Conservation (phyloP, 78 protist genomes). For the Guillardia theta region DNA sequence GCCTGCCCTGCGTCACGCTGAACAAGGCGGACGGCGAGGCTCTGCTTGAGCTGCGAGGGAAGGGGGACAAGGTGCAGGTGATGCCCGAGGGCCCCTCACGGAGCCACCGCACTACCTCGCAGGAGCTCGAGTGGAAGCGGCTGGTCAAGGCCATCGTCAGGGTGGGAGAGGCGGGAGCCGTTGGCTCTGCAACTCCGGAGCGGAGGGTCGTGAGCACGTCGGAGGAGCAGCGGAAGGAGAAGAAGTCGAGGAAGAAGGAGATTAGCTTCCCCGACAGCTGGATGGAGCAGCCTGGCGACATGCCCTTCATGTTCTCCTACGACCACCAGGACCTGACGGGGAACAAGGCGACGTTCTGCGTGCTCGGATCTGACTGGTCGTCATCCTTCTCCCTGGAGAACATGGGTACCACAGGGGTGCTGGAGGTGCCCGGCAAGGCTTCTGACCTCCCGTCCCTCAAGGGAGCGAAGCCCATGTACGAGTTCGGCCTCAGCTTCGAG, state of each 20-base stretch:
- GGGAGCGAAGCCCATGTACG: not conserved
- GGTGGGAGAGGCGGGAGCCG: not conserved
- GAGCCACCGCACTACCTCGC: not conserved
- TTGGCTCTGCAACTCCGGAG: not conserved
- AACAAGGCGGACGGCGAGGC: not conserved
- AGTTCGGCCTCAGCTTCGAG: not conserved
- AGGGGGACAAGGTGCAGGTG: not conserved
- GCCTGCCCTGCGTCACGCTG: not conserved
- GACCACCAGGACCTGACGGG: not conserved
- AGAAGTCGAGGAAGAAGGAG: not conserved
- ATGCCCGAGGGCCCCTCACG: not conserved
- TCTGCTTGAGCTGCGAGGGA: not conserved
- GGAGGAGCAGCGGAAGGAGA: not conserved
- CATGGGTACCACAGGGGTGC: conserved; percentile 10
- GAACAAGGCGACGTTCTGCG: not conserved
- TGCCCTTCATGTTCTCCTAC: conserved; percentile 2
- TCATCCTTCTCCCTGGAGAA: conserved; percentile 1
- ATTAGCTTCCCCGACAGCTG: not conserved
- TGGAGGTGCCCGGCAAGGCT: not conserved
- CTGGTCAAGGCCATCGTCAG: not conserved
- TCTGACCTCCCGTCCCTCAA: not conserved
- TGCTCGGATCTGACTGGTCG: not conserved
- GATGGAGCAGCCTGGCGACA: not conserved
- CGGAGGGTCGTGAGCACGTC: not conserved
- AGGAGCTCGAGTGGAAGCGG: not conserved